Conservation (phyloP, 2,329 filamentous ascomycete genomes). For the Cladosporium sp. region DNA sequence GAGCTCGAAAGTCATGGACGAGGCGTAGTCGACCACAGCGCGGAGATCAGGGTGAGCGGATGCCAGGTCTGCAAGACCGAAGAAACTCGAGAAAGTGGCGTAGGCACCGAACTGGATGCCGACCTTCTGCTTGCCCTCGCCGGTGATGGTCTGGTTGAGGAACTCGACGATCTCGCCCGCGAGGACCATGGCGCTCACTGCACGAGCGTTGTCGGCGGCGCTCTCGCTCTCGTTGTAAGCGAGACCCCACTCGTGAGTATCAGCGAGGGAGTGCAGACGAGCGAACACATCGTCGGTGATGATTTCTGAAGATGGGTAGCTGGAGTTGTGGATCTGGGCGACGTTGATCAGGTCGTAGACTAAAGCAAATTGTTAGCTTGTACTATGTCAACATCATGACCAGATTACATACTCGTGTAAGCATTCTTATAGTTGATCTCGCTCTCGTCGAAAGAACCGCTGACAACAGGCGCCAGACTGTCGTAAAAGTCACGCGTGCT, state of each 20-base stretch:
- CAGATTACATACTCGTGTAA: conserved; percentile 61
- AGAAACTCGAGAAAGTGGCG: conserved; percentile 62
- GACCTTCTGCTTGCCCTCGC: conserved; percentile 44
- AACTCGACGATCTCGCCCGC: conserved; percentile 49
- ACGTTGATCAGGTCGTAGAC: conserved; percentile 66
- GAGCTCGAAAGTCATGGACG: conserved; percentile 76
- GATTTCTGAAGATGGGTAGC: conserved; percentile 59
- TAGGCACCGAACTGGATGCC: conserved; percentile 64
- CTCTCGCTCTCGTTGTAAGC: conserved; percentile 69
- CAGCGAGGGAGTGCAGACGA: conserved; percentile 72
- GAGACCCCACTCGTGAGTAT: conserved; percentile 78
- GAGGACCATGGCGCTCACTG: conserved; percentile 52
- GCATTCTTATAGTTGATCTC: conserved; percentile 62
- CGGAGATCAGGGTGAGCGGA: conserved; percentile 64
- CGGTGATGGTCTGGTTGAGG: conserved; percentile 48
- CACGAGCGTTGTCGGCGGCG: conserved; percentile 47
- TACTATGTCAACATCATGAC: background rate
- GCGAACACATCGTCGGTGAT: conserved; percentile 61
- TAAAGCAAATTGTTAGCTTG: conserved; percentile 22
- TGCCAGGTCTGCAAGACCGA: conserved; percentile 58
- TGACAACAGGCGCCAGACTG: conserved; percentile 54
- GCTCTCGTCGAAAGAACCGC: conserved; percentile 51
- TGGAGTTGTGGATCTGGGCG: conserved; percentile 63
- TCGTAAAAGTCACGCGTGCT: conserved; percentile 58
- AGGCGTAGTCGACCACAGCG: conserved; percentile 81